These are phyloP conservation scores for Pleurotus sapidus DNA, from an alignment of 768 basidiomycete genomes.

Conservation along the genomic window DNA sequence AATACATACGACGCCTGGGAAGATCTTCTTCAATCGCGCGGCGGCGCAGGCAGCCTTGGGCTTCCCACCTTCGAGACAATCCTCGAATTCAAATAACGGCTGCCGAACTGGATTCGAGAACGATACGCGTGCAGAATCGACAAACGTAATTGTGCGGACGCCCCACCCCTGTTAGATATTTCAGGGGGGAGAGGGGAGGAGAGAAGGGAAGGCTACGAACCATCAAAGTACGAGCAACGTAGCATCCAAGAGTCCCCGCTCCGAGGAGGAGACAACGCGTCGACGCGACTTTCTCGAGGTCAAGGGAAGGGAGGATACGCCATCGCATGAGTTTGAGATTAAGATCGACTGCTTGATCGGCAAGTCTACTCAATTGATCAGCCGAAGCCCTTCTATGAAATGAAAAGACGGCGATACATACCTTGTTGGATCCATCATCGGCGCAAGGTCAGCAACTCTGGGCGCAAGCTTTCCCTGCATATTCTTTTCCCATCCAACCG, in stretches of 20 bases:
- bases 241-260: slow-evolving; percentile 95
- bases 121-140: slow-evolving; percentile 88
- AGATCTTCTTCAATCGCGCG: slow-evolving; percentile 79
- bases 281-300: slow-evolving; percentile 81
- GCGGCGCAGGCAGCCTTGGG: slow-evolving; percentile 94
- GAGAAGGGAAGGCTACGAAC: slow-evolving; percentile 34
- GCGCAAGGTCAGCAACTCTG: slow-evolving; percentile 84
- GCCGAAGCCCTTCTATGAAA: not conserved
- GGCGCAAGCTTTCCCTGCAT: slow-evolving; percentile 83
- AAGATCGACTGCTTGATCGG: slow-evolving; percentile 95
- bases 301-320: slow-evolving; percentile 87
- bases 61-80: slow-evolving; percentile 89
- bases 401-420: slow-evolving; percentile 20
- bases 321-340: slow-evolving; percentile 98
- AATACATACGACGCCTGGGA: slow-evolving; percentile 81
- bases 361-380: slow-evolving; percentile 51
- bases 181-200: not conserved
- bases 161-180: slow-evolving; percentile 81
- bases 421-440: slow-evolving; percentile 94
- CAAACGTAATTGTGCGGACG: slow-evolving; percentile 87
- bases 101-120: slow-evolving; percentile 98
- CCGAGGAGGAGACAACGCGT: slow-evolving; percentile 87
- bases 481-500: slow-evolving; percentile 97
- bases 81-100: slow-evolving; percentile 93
- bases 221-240: slow-evolving; percentile 91